Base-by-base conservation (phyloP, 176 grass and related monocot species). In the Bromus sterilis region DNA sequence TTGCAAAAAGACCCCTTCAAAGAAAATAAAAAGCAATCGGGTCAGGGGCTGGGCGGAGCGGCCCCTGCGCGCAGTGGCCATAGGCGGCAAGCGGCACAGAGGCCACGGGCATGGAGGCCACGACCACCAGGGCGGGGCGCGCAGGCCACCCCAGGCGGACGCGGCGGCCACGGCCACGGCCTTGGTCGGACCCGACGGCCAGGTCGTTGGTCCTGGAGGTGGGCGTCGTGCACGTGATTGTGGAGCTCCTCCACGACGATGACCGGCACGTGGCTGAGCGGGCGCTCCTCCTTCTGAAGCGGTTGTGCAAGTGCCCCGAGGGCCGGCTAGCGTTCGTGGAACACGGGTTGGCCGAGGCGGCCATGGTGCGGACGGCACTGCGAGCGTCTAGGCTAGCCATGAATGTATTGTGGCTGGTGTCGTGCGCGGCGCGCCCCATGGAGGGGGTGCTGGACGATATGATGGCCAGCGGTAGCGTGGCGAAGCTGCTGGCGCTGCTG, bases 241-340 rank as follows among this genome's bases (percentile, higher is more conserved):
- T 89, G 26, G 94, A 97, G 61, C 78, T 97, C 66, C 83, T 97
- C 16, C 83, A 80, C 13, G 91, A 97, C 16, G 86, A 88, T 56
- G 70, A 73, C 24, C 73, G 83, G 13, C 88, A 72, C 58, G 82
- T 74, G 56, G 34, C 86, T 11, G 94, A 97, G 84, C 83, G 87
- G 42, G 71, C 89, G 33, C 80, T 97, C 31, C 74, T 97, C 4
- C 74, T 97, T 43, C 91, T 93, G 11, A 97, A 89, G 79, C 70
- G 91, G 43, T 76, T 97, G 75, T 97, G 94, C 74, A 87, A 89
- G 78, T 83, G 83, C n/a, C 74, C 91, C 5, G 94, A 97, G 66
- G 94, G 94, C 7, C 74, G 91, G 76, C 63, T 85, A 7, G 94
- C 91, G 4, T 91, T 97, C 78, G 79, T 69, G 4, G 94, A 97